Base-by-base conservation (phyloP, 768 basidiomycete genomes). In the Podaxis mareebaensis region DNA sequence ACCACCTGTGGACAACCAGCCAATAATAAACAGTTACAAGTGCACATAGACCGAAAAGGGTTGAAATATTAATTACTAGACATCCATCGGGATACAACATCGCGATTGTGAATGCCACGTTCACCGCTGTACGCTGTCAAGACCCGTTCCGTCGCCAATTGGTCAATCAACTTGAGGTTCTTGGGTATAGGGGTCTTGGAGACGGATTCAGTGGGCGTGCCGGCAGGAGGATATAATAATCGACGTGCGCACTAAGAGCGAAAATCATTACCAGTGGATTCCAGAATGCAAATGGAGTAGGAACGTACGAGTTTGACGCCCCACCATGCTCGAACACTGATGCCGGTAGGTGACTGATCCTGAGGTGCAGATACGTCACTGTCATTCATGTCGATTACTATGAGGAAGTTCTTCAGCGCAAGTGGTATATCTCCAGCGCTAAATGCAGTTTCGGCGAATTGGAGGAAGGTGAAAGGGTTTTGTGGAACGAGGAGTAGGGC, bases 391-490 rank as follows among this genome's bases (percentile, higher is more conserved):
- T 96, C 93, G 11, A 91, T 79, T 0, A 86, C 88, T 33, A 88
- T 79, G 6, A 95, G 83, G 78, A 87, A 95, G 79, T 86, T 87
- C 73, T 92, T 91, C 58, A 93, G 78, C 2, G 94, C 87, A 7
- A 94, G 78, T 0, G 90, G 83, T 22, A 92, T 70, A 72, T 95
- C 93, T 1, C 83, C 85, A 0, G 86, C 81, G 0, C 92, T 92
- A 71, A 92, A 95, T 0, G 92, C 93, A 8, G 91, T 94, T 74
- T 97, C 95, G 0, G 93, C 95, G 54, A 87, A 89, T 66, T 90
- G 89, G n/a, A 95, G 82, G 62, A 87, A 83, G 42, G 91, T 88
- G 69, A 93, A 91, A 0, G 92, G 90, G 69, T 95, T 96, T 67
- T 95, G 92, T 0, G 95, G 93, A 2, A 88, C 84, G 33, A 97